Percentiles rank a stretch among this genome's conserved stretches.
phyloP scores from a whole-genome alignment of 2,329 filamentous ascomycete species.

The Thelonectria blattea region DNA sequence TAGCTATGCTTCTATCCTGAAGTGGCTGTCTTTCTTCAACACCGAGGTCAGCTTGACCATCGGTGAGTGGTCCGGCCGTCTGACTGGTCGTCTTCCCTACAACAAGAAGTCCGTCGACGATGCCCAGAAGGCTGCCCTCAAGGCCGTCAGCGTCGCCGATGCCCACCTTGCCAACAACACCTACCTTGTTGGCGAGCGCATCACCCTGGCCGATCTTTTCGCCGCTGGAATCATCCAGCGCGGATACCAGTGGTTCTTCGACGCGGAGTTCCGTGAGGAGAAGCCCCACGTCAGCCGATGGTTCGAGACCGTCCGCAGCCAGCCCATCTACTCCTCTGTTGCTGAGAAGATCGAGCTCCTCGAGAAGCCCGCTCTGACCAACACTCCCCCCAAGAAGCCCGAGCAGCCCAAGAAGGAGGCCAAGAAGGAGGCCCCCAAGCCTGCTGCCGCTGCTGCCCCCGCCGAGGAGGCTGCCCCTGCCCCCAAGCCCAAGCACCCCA shows the following conservation, averaged over 20 bases:
- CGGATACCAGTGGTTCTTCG: slow-evolving; percentile 93
- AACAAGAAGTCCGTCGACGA: slow-evolving; percentile 98
- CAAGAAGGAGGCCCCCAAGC: slow-evolving; percentile 59
- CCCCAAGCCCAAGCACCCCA: slow-evolving; percentile 96
- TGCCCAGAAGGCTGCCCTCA: slow-evolving; percentile 69
- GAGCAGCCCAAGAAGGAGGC: slow-evolving; percentile 68
- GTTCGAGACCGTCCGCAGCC: slow-evolving; percentile 93
- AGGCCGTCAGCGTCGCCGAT: slow-evolving; percentile 77
- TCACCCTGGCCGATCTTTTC: slow-evolving; percentile 96
- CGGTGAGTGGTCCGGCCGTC: slow-evolving; percentile 83
- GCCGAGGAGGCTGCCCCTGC: slow-evolving; percentile 53
- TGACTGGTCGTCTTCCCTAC: slow-evolving; percentile 82
- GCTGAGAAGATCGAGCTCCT: slow-evolving; percentile 77
- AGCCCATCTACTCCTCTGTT: slow-evolving; percentile 86
- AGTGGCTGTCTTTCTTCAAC: slow-evolving; percentile 99
- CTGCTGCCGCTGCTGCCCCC: slow-evolving; percentile 44
- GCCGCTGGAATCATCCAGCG: slow-evolving; percentile 77
- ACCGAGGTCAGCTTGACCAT: slow-evolving; percentile 77
- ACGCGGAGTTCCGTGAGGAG: slow-evolving; percentile 83
- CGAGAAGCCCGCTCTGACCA: slow-evolving; percentile 78
- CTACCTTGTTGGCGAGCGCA: slow-evolving; percentile 95
- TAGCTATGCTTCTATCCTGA: slow-evolving; percentile 92
- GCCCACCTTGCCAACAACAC: slow-evolving; percentile 90
- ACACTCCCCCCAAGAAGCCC: slow-evolving; percentile 78
- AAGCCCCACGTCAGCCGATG: slow-evolving; percentile 90